Evolutionary conservation across 768 basidiomycete genomes (phyloP).

Genomic region (Boletales sp.): DNA sequence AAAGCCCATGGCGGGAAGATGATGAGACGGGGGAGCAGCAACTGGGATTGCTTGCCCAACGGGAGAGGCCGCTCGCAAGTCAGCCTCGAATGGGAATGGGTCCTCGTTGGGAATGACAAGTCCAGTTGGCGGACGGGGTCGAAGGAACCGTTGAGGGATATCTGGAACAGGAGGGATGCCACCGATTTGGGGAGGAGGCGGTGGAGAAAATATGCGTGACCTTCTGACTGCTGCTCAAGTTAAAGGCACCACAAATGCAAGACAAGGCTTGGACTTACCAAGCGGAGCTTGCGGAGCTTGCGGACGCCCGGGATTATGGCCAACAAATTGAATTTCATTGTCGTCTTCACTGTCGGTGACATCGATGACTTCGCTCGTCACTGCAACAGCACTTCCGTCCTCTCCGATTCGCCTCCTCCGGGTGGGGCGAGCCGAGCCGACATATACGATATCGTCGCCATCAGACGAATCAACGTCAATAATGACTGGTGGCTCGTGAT

Average conservation of each 20-base stretch:
- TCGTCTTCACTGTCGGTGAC: conserved; percentile 43
- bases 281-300: conserved; percentile 10
- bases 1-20: conserved; percentile 57
- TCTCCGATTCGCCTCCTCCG: conserved; percentile 26
- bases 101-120: conserved; percentile 48
- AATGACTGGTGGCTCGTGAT: conserved; percentile 27
- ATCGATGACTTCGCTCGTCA: conserved; percentile 27
- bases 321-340: conserved; percentile 25
- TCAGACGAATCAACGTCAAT: conserved; percentile 46
- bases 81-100: conserved; percentile 51
- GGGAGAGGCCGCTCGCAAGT: conserved; percentile 19
- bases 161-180: conserved; percentile 56
- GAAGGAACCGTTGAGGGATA: conserved; percentile 39
- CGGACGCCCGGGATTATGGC: conserved; percentile 19
- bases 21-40: conserved; percentile 50
- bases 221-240: conserved; percentile 13
- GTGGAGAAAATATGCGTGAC: conserved; percentile 41
- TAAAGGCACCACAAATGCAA: neutral
- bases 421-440: conserved; percentile 20
- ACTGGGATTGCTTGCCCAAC: conserved; percentile 26
- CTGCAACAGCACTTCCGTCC: conserved; percentile 18
- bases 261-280: conserved; percentile 11
- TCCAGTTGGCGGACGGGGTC: conserved; percentile 34
- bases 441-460: conserved; percentile 28
- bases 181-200: conserved; percentile 41